These are phyloP conservation scores for Podospora didyma DNA, from an alignment of 495 filamentous ascomycete species.

Conservation along the genomic window DNA sequence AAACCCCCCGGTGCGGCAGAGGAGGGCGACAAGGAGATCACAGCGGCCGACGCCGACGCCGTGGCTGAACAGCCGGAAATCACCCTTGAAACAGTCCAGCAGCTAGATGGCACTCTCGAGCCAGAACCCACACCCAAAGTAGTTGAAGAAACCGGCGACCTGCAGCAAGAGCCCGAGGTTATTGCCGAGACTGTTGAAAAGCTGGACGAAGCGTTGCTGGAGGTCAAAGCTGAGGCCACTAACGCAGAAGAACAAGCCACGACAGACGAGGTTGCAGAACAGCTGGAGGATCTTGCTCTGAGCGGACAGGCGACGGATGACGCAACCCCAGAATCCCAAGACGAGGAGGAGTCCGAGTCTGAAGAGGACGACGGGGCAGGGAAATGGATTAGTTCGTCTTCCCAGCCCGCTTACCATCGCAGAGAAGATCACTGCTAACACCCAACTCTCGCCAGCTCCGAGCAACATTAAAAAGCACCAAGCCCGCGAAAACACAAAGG, in stretches of 20 bases:
- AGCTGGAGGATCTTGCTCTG: conserved; percentile 13
- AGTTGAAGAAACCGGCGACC: neutral
- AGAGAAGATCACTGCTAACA: conserved; percentile 5
- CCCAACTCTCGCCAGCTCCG: conserved; percentile 45
- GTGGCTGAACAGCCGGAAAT: conserved; percentile 35
- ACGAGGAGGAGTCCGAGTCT: conserved; percentile 47
- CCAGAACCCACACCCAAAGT: neutral
- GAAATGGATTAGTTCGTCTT: conserved; percentile 67
- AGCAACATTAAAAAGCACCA: conserved; percentile 84
- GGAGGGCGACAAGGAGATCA: conserved; percentile 1
- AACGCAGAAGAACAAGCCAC: neutral
- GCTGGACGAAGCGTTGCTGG: neutral
- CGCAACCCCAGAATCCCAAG: conserved; percentile 57
- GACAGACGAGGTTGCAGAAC: conserved; percentile 7
- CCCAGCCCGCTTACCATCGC: neutral
- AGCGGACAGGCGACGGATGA: conserved; percentile 22
- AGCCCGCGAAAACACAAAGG: conserved; percentile 54
- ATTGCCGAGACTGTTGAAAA: conserved; percentile 60
- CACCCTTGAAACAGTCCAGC: conserved; percentile 26
- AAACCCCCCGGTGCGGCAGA: conserved; percentile 48
- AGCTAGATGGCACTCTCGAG: neutral
- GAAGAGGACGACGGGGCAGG: conserved; percentile 28
- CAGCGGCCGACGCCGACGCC: conserved; percentile 2
- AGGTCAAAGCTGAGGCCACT: too few relatives aligned
- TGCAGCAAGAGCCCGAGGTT: neutral